Percentiles rank a stretch among this genome's conserved stretches.
Conservation (phyloP, 225 moss, liverwort and hornwort genomes). For the Polytrichum commune region DNA sequence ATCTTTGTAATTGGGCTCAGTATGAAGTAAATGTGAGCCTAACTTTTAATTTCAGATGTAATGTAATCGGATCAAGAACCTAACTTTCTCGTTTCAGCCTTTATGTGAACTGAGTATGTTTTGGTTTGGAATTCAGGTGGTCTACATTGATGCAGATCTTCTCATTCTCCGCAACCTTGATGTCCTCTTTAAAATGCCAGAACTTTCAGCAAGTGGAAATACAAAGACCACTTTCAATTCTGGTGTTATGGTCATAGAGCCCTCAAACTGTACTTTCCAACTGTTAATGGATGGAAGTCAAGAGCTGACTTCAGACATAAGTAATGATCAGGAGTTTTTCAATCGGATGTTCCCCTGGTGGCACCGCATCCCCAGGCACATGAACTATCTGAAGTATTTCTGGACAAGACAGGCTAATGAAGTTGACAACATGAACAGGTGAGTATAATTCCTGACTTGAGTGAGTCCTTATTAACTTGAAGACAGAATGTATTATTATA, state of each 20-base stretch:
- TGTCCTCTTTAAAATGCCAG: slow-evolving; percentile 55
- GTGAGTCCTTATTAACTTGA: not conserved
- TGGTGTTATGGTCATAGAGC: slow-evolving; percentile 80
- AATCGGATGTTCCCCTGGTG: slow-evolving; percentile 70
- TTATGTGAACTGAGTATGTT: too few relatives aligned
- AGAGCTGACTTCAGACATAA: slow-evolving; percentile 40
- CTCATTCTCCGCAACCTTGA: slow-evolving; percentile 60
- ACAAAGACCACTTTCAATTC: slow-evolving; percentile 55
- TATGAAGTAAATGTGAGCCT: too few relatives aligned
- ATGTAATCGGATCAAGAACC: too few relatives aligned
- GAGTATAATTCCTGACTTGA: not conserved
- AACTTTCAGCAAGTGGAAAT: slow-evolving; percentile 62
- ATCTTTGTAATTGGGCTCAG: too few relatives aligned
- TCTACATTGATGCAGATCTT: slow-evolving; percentile 65
- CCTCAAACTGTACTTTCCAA: slow-evolving; percentile 66
- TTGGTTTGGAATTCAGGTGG: slow-evolving; percentile 14
- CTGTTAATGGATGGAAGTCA: slow-evolving; percentile 55
- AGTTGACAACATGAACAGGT: slow-evolving; percentile 43
- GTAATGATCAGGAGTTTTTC: slow-evolving; percentile 66
- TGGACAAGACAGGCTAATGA: slow-evolving; percentile 57
- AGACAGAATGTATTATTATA: not conserved
- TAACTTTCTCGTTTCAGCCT: too few relatives aligned
- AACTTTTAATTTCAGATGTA: too few relatives aligned
- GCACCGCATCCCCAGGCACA: slow-evolving; percentile 58
- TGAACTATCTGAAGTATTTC: slow-evolving; percentile 67